These are phyloP conservation scores for Nakazawaea ambrosiae DNA, from an alignment of 805 yeast genomes.

Conservation along the genomic window DNA sequence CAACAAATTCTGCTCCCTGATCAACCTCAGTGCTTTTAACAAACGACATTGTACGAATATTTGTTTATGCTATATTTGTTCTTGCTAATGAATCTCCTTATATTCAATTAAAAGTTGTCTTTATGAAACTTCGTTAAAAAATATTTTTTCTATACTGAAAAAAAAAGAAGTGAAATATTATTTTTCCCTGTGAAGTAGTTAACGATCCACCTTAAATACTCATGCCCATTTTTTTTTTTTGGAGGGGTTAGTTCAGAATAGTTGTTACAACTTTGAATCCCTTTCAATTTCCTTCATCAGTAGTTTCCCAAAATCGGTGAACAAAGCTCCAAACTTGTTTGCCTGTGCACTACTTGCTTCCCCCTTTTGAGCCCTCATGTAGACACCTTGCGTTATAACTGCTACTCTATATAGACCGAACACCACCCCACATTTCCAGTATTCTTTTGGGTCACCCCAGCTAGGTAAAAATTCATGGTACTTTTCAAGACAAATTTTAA, in stretches of 20 bases:
- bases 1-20: neutral
- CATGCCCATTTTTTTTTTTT: too few relatives aligned
- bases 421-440: constrained; percentile 47
- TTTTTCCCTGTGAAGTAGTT: too few relatives aligned
- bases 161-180: neutral
- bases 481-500: constrained; percentile 14
- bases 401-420: constrained; percentile 49
- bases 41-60: constrained; percentile 2
- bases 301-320: constrained; percentile 8
- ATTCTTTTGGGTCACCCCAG: constrained; percentile 32
- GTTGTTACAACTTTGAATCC: neutral
- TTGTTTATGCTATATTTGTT: too few relatives aligned
- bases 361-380: constrained; percentile 44
- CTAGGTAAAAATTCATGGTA: constrained; percentile 25
- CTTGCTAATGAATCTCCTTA: too few relatives aligned
- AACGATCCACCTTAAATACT: too few relatives aligned
- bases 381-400: constrained; percentile 58
- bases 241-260: too few relatives aligned
- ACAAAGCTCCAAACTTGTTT: constrained; percentile 12
- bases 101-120: too few relatives aligned
- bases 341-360: constrained; percentile 11
- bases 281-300: constrained; percentile 6
- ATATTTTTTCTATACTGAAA: neutral
- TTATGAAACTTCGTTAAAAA: too few relatives aligned
- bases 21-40: constrained; percentile 2